These are phyloP conservation scores for Phyllosticta citribraziliensis DNA, from an alignment of 2,329 filamentous ascomycete genomes.

Conservation along the genomic window DNA sequence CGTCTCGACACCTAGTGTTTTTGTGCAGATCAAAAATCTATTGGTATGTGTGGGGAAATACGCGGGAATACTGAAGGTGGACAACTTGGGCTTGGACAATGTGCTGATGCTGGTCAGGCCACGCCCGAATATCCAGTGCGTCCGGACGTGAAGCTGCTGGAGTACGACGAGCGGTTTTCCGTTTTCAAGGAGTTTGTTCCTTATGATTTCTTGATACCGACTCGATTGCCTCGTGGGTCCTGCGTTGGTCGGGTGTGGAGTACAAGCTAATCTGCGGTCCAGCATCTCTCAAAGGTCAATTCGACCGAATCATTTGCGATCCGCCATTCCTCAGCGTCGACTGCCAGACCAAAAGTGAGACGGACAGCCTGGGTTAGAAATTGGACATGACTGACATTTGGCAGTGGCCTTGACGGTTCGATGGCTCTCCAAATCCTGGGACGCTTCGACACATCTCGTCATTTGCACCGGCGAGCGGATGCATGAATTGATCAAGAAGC, in stretches of 20 bases:
- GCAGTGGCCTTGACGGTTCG: conserved; percentile 62
- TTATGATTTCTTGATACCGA: conserved; percentile 64
- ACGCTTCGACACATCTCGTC: conserved; percentile 39
- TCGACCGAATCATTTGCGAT: conserved; percentile 64
- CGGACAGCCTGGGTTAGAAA: background rate
- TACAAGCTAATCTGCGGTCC: background rate
- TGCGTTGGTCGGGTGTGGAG: background rate
- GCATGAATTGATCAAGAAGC: conserved; percentile 50
- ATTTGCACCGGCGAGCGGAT: conserved; percentile 72
- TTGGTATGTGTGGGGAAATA: conserved; percentile 36
- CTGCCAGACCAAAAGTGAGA: conserved; percentile 64
- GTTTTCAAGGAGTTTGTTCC: conserved; percentile 65
- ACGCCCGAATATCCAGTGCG: conserved; percentile 17
- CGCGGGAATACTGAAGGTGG: background rate
- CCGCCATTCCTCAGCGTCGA: conserved; percentile 73
- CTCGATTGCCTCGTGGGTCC: conserved; percentile 50
- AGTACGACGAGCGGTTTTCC: conserved; percentile 63
- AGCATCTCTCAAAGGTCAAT: conserved; percentile 50
- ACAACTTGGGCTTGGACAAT: too few species aligned
- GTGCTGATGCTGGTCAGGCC: conserved; percentile 1
- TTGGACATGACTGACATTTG: background rate
- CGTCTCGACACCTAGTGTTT: conserved; percentile 66
- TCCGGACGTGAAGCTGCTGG: conserved; percentile 57
- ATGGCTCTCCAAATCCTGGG: conserved; percentile 54
- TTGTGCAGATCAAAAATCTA: conserved; percentile 65